Evolutionary conservation across 257 asterid species (phyloP).

Genomic region (Plantago major): DNA sequence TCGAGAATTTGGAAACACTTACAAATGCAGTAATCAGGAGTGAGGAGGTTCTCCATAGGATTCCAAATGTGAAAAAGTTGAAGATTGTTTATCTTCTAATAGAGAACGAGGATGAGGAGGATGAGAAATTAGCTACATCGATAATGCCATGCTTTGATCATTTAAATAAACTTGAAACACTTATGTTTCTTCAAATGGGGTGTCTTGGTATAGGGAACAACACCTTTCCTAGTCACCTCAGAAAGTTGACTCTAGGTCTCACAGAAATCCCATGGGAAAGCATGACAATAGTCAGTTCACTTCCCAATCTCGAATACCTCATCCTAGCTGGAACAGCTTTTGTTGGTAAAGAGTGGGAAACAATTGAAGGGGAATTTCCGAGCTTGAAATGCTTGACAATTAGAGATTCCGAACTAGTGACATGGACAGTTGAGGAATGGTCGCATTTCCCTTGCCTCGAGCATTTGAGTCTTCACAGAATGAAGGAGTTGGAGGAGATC

Average conservation of each 20-base stretch:
- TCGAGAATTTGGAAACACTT: no score
- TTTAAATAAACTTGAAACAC: no score
- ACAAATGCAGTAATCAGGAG: no score
- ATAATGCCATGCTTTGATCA: no score
- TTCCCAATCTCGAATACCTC: conserved; percentile 10
- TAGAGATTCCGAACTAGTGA: not conserved
- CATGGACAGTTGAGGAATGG: conserved; percentile 6
- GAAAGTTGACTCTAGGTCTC: not conserved
- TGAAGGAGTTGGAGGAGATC: not conserved
- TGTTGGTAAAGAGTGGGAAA: not conserved
- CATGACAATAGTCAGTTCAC: not conserved
- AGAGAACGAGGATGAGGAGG: no score
- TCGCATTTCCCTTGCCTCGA: conserved; percentile 27
- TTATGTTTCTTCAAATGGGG: no score
- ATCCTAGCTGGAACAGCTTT: not conserved
- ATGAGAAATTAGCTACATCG: no score
- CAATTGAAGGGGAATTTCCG: conserved; percentile 11
- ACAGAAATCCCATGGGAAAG: not conserved
- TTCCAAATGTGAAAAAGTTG: no score
- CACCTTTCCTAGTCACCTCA: conserved; percentile 5
- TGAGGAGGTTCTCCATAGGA: no score
- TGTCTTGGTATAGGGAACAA: not conserved
- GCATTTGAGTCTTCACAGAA: not conserved
- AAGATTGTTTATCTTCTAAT: no score
- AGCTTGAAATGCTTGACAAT: conserved; percentile 1